Evolutionary conservation across 148 eudicot species (phyloP).

Genomic region (Arbutus unedo): DNA sequence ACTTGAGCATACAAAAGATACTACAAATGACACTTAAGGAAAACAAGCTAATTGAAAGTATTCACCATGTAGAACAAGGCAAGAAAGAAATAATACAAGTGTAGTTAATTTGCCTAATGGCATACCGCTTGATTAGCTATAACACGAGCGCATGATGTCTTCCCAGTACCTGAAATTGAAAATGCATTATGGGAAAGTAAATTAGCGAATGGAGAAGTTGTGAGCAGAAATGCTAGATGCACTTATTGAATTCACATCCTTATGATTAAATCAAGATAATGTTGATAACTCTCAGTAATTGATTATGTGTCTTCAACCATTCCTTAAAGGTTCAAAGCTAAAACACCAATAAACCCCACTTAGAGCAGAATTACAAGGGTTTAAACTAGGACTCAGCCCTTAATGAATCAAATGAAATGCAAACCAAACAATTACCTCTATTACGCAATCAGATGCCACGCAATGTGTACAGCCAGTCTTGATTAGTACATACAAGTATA

Average conservation of each 20-base stretch:
- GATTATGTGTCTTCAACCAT: not conserved
- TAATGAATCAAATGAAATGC: conserved; percentile 2
- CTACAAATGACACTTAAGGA: not conserved
- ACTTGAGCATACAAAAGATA: not conserved
- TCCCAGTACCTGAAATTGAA: conserved; percentile 88
- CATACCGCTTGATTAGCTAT: conserved; percentile 92
- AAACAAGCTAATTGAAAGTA: not conserved
- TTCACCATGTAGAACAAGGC: not conserved
- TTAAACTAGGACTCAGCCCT: not conserved
- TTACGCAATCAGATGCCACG: not conserved
- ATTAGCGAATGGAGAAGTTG: not conserved
- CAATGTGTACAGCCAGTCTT: not conserved
- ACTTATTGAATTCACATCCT: not conserved
- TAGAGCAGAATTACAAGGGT: not conserved
- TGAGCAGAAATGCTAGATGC: not conserved
- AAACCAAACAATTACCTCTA: not conserved
- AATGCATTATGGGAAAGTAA: conserved; percentile 15
- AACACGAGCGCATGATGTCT: conserved; percentile 98
- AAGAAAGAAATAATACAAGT: not conserved
- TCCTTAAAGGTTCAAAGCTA: not conserved
- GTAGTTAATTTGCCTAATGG: conserved; percentile 2
- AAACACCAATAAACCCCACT: not conserved
- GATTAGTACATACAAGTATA: not conserved
- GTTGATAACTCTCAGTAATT: not conserved
- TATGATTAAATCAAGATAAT: not conserved